phyloP scores from a whole-genome alignment of 1,284 basidiomycete species.

The Dichomitus squalens region DNA sequence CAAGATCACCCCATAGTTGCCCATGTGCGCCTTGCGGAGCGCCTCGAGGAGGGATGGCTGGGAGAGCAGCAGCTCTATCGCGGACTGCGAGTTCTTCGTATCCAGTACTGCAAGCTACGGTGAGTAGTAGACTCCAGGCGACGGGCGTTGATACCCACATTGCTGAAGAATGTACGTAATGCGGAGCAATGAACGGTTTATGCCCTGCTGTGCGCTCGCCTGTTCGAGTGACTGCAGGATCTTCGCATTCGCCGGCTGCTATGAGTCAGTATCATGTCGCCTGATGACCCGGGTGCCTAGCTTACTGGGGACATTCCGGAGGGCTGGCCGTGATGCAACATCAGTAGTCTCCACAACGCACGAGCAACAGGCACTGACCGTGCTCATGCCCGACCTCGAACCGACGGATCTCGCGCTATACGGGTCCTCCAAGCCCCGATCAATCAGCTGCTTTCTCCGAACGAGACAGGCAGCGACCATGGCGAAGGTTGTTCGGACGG shows the following conservation, averaged over 20 bases:
- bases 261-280: too few species aligned
- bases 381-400: slow-evolving; percentile 42
- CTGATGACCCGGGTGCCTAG: too few species aligned
- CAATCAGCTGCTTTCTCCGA: slow-evolving; percentile 85
- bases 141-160: slow-evolving; percentile 43
- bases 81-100: slow-evolving; percentile 64
- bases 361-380: slow-evolving; percentile 37
- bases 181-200: slow-evolving; percentile 80
- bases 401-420: slow-evolving; percentile 43
- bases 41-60: slow-evolving; percentile 83
- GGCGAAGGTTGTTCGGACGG: slow-evolving; percentile 95
- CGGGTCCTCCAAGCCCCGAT: slow-evolving; percentile 77
- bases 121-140: slow-evolving; percentile 3
- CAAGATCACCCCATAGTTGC: slow-evolving; percentile 88
- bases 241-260: slow-evolving; percentile 55
- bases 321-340: slow-evolving; percentile 6
- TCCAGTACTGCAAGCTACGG: slow-evolving; percentile 50
- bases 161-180: slow-evolving; percentile 86
- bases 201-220: slow-evolving; percentile 82
- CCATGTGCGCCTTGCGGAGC: slow-evolving; percentile 84
- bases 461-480: slow-evolving; percentile 95
- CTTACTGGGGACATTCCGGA: slow-evolving; percentile 15
- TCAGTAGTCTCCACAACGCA: background rate
- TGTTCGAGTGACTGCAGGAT: slow-evolving; percentile 70
- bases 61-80: slow-evolving; percentile 81